Evolutionary conservation across 306 rosid genomes (phyloP).

Genomic region (Pueraria montana): DNA sequence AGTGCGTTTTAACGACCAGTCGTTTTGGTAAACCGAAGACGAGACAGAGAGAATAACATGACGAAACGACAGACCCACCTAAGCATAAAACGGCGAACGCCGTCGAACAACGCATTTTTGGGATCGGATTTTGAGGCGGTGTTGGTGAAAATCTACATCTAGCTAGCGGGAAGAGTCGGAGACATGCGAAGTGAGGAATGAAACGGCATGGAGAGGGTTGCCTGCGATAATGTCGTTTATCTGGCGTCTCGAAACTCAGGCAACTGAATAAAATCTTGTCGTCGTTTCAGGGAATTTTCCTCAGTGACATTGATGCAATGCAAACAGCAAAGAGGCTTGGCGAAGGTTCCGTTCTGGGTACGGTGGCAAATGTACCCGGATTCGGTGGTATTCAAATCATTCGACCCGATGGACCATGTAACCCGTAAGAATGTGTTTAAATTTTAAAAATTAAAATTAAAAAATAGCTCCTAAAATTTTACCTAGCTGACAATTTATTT

Average conservation of each 20-base stretch:
- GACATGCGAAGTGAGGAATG: neutral
- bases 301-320: no score
- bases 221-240: slow-evolving; percentile 31
- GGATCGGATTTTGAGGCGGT: slow-evolving; percentile 31
- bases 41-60: neutral
- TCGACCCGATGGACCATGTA: neutral
- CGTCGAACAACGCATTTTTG: slow-evolving; percentile 44
- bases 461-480: no score
- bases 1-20: neutral
- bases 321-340: neutral
- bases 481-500: no score
- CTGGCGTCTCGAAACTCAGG: neutral
- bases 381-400: neutral
- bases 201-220: neutral
- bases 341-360: neutral
- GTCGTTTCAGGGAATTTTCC: slow-evolving; percentile 11
- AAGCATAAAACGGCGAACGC: slow-evolving; percentile 39
- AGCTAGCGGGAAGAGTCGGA: neutral
- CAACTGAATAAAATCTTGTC: neutral
- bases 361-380: no score
- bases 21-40: neutral
- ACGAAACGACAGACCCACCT: slow-evolving; percentile 47
- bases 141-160: slow-evolving; percentile 13
- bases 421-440: no score
- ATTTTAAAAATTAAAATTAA: no score